Evolutionary conservation across 805 yeast species (phyloP), one percentile per base, ranked within the genome.

Genomic region (Clavispora santaluciae): DNA sequence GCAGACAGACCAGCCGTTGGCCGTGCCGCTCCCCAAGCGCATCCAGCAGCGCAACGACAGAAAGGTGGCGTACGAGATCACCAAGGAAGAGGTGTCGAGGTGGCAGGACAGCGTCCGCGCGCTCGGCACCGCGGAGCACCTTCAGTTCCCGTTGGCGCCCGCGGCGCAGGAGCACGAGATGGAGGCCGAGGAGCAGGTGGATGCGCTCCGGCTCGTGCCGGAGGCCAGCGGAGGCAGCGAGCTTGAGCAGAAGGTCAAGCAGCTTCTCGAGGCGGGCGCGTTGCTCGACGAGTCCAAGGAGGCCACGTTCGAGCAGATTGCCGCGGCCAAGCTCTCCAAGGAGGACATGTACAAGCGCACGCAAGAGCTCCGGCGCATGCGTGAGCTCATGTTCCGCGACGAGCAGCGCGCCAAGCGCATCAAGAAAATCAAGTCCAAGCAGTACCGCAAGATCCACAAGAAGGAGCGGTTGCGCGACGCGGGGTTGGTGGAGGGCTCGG

Each of bases 311-410:
- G 97, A 91, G 61, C 86, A 90, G 40, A 75, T 88, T 25, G 90
- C 86, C 6, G 79, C 86, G 2, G 89, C 95, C 1, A 82, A 83
- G 55, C 65, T 91, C 61, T 74, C 93, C 0, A 76, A 82, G 21
- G 95, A 85, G 45, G 98, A 93, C 38, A 65, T 91, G 67, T 66
- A 70, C 41, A 79, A 81, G 58, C 75, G 95, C 44, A 83, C 93
- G 6, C 77, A 79, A 44, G 96, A 91, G 63, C 72, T 91, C 51
- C 77, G 98, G 51, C 65, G 85, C 56, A 88, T 89, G 96, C 77
- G 99, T 49, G 99, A 93, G 59, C 75, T 91, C 48, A 87, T 91
- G 96, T 93, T 89, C 68, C 76, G 98, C 54, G 97, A 91, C 55
- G 97, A 91, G 67, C 78, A 82, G 57, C 83, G 86, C 56, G 90